Conservation (phyloP, 1,139 yeast species). For the Sugiyamaella japonica region DNA sequence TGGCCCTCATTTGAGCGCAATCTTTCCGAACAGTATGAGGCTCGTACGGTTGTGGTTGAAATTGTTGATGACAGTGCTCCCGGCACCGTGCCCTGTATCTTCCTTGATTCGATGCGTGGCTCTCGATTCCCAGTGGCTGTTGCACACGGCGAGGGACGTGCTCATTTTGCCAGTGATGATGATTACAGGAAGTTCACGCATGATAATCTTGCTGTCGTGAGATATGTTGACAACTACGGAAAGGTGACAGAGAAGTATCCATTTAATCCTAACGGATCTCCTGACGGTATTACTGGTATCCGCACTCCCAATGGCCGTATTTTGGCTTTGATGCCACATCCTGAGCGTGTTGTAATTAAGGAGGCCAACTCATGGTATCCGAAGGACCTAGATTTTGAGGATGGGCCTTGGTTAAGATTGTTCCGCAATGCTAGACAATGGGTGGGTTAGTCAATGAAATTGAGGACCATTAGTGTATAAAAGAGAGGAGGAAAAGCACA, state of each 20-base stretch:
- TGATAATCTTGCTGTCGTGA: slow-evolving; percentile 58
- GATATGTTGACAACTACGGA: slow-evolving; percentile 91
- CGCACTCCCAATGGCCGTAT: slow-evolving; percentile 91
- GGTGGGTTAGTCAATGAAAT: slow-evolving; percentile 59
- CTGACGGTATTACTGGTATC: slow-evolving; percentile 90
- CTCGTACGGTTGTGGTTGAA: slow-evolving; percentile 90
- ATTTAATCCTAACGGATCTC: slow-evolving; percentile 95
- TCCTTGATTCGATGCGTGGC: slow-evolving; percentile 88
- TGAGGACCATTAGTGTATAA: not conserved
- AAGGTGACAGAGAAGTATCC: slow-evolving; percentile 80
- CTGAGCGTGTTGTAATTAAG: slow-evolving; percentile 88
- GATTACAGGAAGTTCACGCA: slow-evolving; percentile 50
- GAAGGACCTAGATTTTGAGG: slow-evolving; percentile 43
- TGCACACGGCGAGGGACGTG: slow-evolving; percentile 99
- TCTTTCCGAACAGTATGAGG: slow-evolving; percentile 92
- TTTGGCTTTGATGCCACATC: slow-evolving; percentile 99
- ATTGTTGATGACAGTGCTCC: slow-evolving; percentile 52
- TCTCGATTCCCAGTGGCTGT: slow-evolving; percentile 93
- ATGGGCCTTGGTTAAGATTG: slow-evolving; percentile 91
- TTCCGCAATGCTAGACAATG: slow-evolving; percentile 93
- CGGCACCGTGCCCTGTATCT: slow-evolving; percentile 56
- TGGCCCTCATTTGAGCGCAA: slow-evolving; percentile 98
- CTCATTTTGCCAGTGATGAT: slow-evolving; percentile 55
- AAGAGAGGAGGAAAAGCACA: not conserved
- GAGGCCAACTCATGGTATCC: slow-evolving; percentile 95